Evolutionary conservation across 805 yeast species (phyloP).

Genomic region (Candida nonsorbophila): DNA sequence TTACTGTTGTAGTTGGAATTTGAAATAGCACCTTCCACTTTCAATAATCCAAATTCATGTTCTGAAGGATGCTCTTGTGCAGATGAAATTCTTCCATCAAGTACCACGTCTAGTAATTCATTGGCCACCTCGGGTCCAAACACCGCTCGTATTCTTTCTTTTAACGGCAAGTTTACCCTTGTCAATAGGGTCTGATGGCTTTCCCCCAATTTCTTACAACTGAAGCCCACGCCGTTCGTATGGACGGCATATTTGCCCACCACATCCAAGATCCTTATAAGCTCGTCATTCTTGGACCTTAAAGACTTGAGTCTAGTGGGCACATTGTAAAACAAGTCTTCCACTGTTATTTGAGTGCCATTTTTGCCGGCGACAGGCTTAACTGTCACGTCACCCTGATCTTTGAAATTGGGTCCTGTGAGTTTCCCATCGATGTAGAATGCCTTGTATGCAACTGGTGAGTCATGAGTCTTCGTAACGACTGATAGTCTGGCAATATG

Average conservation of each 20-base stretch:
- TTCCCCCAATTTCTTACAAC: constrained; percentile 78
- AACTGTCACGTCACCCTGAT: constrained; percentile 37
- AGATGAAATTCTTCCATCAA: constrained; percentile 15
- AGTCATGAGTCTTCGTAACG: constrained; percentile 52
- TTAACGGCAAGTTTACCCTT: constrained; percentile 41
- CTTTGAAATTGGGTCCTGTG: constrained; percentile 36
- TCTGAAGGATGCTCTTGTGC: constrained; percentile 6
- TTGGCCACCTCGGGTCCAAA: constrained; percentile 68
- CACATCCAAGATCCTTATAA: constrained; percentile 70
- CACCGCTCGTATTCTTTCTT: constrained; percentile 68
- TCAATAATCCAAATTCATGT: constrained; percentile 41
- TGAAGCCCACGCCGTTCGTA: constrained; percentile 61
- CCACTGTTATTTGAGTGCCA: constrained; percentile 83
- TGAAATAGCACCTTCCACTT: constrained; percentile 58
- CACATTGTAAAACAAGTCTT: constrained; percentile 84
- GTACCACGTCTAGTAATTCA: constrained; percentile 49
- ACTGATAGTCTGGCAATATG: constrained; percentile 83
- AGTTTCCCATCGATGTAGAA: constrained; percentile 65
- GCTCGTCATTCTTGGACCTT: constrained; percentile 67
- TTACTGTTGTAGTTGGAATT: constrained; percentile 67
- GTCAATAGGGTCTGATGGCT: constrained; percentile 61
- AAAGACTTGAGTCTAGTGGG: constrained; percentile 73
- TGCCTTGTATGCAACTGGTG: constrained; percentile 67
- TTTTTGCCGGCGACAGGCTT: constrained; percentile 78
- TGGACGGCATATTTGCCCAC: constrained; percentile 82